Conservation (phyloP, 192 early-diverging fungal species). For the Cetraspora pellucida region DNA sequence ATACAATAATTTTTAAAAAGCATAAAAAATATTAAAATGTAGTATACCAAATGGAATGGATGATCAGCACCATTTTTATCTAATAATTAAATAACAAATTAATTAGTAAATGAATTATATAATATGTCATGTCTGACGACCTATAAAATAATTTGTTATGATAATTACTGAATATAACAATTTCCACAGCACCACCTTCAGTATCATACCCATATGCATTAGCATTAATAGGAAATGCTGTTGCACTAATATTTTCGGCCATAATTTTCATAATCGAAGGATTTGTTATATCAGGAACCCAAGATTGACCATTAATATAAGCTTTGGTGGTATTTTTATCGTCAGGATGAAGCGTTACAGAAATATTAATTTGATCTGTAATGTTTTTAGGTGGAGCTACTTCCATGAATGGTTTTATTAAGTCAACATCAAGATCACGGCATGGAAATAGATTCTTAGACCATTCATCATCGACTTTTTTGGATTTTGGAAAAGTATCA, state of each 20-base stretch:
- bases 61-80: background rate
- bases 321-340: background rate
- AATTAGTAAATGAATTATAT: no score
- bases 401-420: slow-evolving; percentile 34
- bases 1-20: no score
- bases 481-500: background rate
- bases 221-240: slow-evolving; percentile 59
- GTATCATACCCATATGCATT: slow-evolving; percentile 50
- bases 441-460: slow-evolving; percentile 31
- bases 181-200: slow-evolving; percentile 27
- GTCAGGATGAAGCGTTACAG: slow-evolving; percentile 22
- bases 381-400: slow-evolving; percentile 8
- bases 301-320: slow-evolving; percentile 38
- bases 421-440: slow-evolving; percentile 38
- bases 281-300: slow-evolving; percentile 66
- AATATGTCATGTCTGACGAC: no score
- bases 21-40: no score
- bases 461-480: slow-evolving; percentile 9
- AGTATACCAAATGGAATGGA: slow-evolving; percentile 37
- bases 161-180: slow-evolving; percentile 39
- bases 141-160: background rate
- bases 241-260: slow-evolving; percentile 45
- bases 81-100: slow-evolving; percentile 4
- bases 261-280: slow-evolving; percentile 70
- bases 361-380: slow-evolving; percentile 7